A percentile compares a stretch with the other conserved stretches of the same genome.
These are phyloP conservation scores for Xylaria curta DNA, from an alignment of 495 filamentous ascomycete species.

Conservation along the genomic window DNA sequence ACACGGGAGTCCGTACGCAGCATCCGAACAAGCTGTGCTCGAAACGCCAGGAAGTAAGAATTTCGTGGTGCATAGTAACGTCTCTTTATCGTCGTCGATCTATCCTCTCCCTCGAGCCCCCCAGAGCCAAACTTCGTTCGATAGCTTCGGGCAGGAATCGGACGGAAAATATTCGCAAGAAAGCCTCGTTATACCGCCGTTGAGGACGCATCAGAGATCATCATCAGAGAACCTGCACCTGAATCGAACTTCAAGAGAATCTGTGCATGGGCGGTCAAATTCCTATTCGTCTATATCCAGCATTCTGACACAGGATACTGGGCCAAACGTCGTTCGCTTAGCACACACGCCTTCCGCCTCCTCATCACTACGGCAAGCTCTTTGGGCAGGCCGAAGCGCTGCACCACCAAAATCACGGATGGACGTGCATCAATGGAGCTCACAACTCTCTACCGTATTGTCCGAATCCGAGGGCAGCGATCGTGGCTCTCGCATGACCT, in stretches of 20 bases:
- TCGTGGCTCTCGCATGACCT: slow-evolving; percentile 50
- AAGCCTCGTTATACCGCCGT: slow-evolving; percentile 58
- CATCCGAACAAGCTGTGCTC: slow-evolving; percentile 15
- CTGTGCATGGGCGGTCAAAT: slow-evolving; percentile 51
- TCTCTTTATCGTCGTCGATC: slow-evolving; percentile 48
- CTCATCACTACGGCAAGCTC: slow-evolving; percentile 37
- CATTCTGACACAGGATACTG: slow-evolving; percentile 53
- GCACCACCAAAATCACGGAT: slow-evolving; percentile 33
- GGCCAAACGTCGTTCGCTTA: slow-evolving; percentile 38
- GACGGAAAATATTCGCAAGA: slow-evolving; percentile 60
- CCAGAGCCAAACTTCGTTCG: slow-evolving; percentile 35
- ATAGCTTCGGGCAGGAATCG: slow-evolving; percentile 37
- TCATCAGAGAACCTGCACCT: slow-evolving; percentile 57
- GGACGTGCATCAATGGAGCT: slow-evolving; percentile 68
- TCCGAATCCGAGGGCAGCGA: slow-evolving; percentile 66
- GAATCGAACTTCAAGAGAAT: slow-evolving; percentile 56
- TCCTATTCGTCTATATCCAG: slow-evolving; percentile 59
- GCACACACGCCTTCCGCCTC: slow-evolving; percentile 35
- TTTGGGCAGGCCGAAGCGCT: slow-evolving; percentile 33
- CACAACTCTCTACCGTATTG: slow-evolving; percentile 74
- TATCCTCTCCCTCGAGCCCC: slow-evolving; percentile 30
- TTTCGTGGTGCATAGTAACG: slow-evolving; percentile 37
- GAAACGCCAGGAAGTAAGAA: slow-evolving; percentile 29
- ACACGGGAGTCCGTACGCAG: slow-evolving; percentile 30
- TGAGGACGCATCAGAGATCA: slow-evolving; percentile 49